Base-by-base conservation (phyloP, 2,329 filamentous ascomycete species). In the Calonectria pteridis region DNA sequence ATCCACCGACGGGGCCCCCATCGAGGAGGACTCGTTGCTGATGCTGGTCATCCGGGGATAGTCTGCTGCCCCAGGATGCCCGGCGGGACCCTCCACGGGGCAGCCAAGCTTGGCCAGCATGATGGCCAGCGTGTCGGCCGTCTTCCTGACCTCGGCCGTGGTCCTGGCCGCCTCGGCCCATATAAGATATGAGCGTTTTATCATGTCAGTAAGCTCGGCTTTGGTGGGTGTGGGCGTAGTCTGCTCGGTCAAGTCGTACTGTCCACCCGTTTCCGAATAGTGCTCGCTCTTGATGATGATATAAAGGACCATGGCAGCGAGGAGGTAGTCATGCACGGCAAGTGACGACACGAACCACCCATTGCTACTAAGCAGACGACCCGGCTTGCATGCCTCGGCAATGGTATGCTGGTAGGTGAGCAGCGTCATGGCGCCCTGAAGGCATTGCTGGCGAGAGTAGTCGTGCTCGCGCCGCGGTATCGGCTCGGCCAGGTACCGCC, bases 221-320 rank as follows among this genome's bases (percentile, higher is more conserved):
- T 84, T 88, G 35, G 81, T 84, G 0, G 84, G 82, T 20, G 81
- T 74, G 23, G 81, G 77, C 9, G 78, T 77, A 28, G 81, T 80
- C 51, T 81, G 79, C 50, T 78, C 79, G 73, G 84, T 81, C 85
- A 84, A 86, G 73, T 83, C 81, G 37, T 76, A 74, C 18, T 81
- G 79, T 14, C 78, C 81, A 6, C 82, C 84, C 20, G 76, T 78
- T 10, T 87, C 85, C 43, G 80, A 78, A 72, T 87, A 87, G 49
- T 80, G 81, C 26, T 85, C 83, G 78, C 86, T 87, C 75, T 87
- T 86, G 29, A 88, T 79, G 23, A 88, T 82, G 23, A 93, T 83
- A 74, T 90, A 92, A 4, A 93, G 78, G 18, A 93, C 87, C 87
- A 91, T 91, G 69, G 89, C 88, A 0, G 91, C 91, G 3, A 93